Evolutionary conservation across 2,329 filamentous ascomycete species (phyloP), one percentile per base, ranked within the genome.

Genomic region (Fusarium mangiferae): DNA sequence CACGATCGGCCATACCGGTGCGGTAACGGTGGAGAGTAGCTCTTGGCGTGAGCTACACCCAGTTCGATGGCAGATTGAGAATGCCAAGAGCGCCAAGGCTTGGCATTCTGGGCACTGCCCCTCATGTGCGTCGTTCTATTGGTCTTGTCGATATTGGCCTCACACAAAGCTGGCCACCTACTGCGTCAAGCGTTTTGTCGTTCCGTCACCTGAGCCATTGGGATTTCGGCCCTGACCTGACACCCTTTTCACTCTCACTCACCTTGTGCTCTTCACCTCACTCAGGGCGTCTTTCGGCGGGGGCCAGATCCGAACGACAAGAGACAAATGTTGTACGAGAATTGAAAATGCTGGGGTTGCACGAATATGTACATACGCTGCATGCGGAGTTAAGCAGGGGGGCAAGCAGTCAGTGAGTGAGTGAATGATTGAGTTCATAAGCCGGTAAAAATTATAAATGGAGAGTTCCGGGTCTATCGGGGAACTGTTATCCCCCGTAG

Each of bases 1-100:
- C 77, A 28, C 63, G 20, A 0, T 7, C 3, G 1, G 5, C 3
- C 2, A 7, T 24, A n/a, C 6, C 6, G 1, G 1, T 0, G 6
- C 13, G 15, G 33, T 22, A 12, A 6, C 3, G 4, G 6, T 0
- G 7, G 1, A 0, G 72, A 30, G 78, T 80, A 75, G 20, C 49
- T 51, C n/a, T 36, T 46, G 68, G 48, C 45, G 55, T 45, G 22
- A 48, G 41, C 35, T 76, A 80, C 77, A 30, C 57, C 33, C n/a
- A 54, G 52, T 49, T 48, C 14, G 61, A 62, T 76, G 74, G 81
- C 76, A 77, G 78, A 80, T 75, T 76, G 72, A 58, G 73, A 46
- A 44, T 79, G 81, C 81, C 81, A 83, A 83, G 81, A 64, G 33
- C 65, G 81, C 80, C 81, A 83, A 82, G 81, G 0, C 81, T 83